Evolutionary conservation across 2,329 filamentous ascomycete genomes (phyloP).

Genomic region (Eutypa lata): DNA sequence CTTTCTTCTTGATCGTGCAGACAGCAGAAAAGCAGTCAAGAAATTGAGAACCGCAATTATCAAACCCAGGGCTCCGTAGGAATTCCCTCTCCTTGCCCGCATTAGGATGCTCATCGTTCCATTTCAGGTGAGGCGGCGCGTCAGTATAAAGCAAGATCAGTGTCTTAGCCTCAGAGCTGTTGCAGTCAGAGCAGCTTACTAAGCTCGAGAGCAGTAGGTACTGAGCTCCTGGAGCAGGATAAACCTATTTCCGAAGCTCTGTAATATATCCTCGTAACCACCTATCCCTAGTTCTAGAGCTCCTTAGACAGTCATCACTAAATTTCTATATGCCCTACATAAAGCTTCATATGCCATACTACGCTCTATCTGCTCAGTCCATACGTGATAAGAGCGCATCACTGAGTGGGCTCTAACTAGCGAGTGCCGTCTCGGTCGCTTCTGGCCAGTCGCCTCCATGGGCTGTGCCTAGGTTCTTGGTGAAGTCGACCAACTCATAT

Average conservation of each 20-base stretch:
- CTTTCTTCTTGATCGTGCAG: slow-evolving; percentile 3
- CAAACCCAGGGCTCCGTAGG: slow-evolving; percentile 20
- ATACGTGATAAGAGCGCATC: slow-evolving; percentile 45
- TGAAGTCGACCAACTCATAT: slow-evolving; percentile 33
- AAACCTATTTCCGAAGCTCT: too few species aligned
- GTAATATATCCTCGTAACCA: too few species aligned
- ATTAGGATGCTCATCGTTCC: slow-evolving; percentile 19
- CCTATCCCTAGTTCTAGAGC: too few species aligned
- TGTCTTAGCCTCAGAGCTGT: slow-evolving; percentile 40
- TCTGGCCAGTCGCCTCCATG: slow-evolving; percentile 44
- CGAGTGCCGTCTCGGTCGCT: slow-evolving; percentile 47
- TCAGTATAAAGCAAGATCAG: slow-evolving; percentile 48
- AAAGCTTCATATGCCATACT: too few species aligned
- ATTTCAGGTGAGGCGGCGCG: slow-evolving; percentile 42
- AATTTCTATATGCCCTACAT: too few species aligned
- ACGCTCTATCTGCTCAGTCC: too few species aligned
- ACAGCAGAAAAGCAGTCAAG: slow-evolving; percentile 41
- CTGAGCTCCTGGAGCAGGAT: too few species aligned
- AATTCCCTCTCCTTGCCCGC: slow-evolving; percentile 23
- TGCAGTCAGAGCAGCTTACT: too few species aligned
- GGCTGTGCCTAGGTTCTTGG: slow-evolving; percentile 26
- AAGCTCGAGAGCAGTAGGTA: too few species aligned
- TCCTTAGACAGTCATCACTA: too few species aligned
- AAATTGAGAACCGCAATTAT: slow-evolving; percentile 33
- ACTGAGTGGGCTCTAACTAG: slow-evolving; percentile 39